These are phyloP conservation scores for Diplodia seriata DNA, from an alignment of 2,329 filamentous ascomycete genomes.

Conservation along the genomic window DNA sequence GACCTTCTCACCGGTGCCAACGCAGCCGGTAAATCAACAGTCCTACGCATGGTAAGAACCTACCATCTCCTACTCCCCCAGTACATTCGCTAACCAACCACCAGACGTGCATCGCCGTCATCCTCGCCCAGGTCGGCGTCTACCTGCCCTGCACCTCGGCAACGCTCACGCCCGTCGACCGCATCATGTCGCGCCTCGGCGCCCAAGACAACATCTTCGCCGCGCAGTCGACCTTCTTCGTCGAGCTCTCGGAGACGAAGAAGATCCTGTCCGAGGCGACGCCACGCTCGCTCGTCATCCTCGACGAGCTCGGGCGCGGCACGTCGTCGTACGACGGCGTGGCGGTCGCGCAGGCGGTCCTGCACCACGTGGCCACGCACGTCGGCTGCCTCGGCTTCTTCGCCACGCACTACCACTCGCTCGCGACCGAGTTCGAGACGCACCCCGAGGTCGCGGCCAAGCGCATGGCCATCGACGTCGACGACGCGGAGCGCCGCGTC, in stretches of 20 bases:
- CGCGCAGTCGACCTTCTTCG: conserved; percentile 96
- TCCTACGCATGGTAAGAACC: conserved; percentile 83
- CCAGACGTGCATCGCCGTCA: conserved; percentile 90
- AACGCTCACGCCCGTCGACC: conserved; percentile 85
- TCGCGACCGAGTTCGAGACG: conserved; percentile 86
- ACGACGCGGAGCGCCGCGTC: conserved; percentile 82
- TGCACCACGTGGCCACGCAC: conserved; percentile 94
- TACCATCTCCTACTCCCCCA: background rate
- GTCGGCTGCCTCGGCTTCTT: conserved; percentile 96
- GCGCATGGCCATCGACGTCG: conserved; percentile 94
- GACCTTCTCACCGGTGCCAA: conserved; percentile 94
- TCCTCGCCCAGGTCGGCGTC: conserved; percentile 96
- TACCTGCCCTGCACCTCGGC: conserved; percentile 86
- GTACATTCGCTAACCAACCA: conserved; percentile 39
- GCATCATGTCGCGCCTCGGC: conserved; percentile 97
- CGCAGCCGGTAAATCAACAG: conserved; percentile 94
- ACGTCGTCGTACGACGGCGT: conserved; percentile 97
- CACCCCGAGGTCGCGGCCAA: conserved; percentile 88
- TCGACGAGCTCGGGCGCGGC: conserved; percentile 93
- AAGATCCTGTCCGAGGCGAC: conserved; percentile 97
- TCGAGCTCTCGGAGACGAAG: conserved; percentile 95
- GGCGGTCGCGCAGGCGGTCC: conserved; percentile 91
- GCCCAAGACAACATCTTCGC: conserved; percentile 99
- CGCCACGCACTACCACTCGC: conserved; percentile 94
- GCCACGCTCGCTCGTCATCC: conserved; percentile 90